These are phyloP conservation scores for Gossypium ekmanianum DNA, from an alignment of 345 rosid species.

Conservation along the genomic window DNA sequence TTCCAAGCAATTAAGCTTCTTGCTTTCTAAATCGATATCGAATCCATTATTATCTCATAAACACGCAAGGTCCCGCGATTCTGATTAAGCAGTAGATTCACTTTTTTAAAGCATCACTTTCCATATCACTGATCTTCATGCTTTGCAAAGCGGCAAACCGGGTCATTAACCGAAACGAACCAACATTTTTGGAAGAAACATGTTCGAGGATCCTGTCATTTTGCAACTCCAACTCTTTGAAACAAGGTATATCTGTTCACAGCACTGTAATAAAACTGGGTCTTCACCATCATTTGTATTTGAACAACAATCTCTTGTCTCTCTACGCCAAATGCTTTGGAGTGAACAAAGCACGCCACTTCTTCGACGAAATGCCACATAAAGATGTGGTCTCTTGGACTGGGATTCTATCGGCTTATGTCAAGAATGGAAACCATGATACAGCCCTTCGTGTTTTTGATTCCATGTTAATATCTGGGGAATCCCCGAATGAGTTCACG, in stretches of 20 bases:
- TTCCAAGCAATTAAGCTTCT: no score
- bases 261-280: conserved; percentile 49
- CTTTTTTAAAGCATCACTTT: not conserved
- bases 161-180: conserved; percentile 24
- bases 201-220: conserved; percentile 40
- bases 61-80: not conserved
- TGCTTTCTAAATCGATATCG: not conserved
- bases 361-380: conserved; percentile 69
- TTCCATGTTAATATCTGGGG: conserved; percentile 41
- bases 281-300: conserved; percentile 37
- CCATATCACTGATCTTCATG: conserved; percentile 21
- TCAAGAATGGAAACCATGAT: conserved; percentile 33
- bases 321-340: conserved; percentile 45
- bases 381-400: conserved; percentile 72
- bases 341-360: conserved; percentile 36
- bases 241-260: conserved; percentile 52
- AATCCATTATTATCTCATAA: not conserved
- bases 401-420: conserved; percentile 47
- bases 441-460: conserved; percentile 40
- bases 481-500: conserved; percentile 57
- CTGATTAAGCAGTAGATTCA: not conserved
- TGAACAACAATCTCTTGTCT: conserved; percentile 58
- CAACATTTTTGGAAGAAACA: conserved; percentile 32
- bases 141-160: conserved; percentile 22
- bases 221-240: conserved; percentile 45